A percentile compares a stretch with the other conserved stretches of the same genome.
Conservation (phyloP, 1,284 basidiomycete species). For the Melampsora americana region DNA sequence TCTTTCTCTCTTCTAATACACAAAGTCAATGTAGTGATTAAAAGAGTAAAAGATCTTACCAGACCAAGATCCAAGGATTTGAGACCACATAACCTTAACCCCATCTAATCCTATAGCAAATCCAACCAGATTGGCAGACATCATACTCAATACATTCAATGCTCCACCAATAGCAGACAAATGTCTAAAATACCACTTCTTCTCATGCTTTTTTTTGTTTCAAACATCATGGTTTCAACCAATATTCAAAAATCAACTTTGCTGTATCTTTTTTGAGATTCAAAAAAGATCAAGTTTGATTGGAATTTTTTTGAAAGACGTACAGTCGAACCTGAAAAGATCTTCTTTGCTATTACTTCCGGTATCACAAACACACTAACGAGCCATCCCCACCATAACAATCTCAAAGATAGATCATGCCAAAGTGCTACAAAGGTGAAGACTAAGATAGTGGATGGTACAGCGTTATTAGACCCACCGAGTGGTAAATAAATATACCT, state of each 20-base stretch:
- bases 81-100: slow-evolving; percentile 65
- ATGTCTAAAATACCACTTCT: slow-evolving; percentile 76
- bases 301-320: slow-evolving; percentile 48
- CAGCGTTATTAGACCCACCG: slow-evolving; percentile 67
- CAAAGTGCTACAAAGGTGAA: slow-evolving; percentile 99
- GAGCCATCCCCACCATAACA: slow-evolving; percentile 96
- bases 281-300: slow-evolving; percentile 3
- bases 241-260: neutral
- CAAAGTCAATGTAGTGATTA: slow-evolving; percentile 8
- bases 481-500: slow-evolving; percentile 94
- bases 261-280: too few relatives aligned
- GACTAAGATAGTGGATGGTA: slow-evolving; percentile 71
- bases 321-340: slow-evolving; percentile 67
- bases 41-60: slow-evolving; percentile 58
- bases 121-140: slow-evolving; percentile 87
- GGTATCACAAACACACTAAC: slow-evolving; percentile 85
- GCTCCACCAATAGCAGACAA: slow-evolving; percentile 78
- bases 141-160: slow-evolving; percentile 83
- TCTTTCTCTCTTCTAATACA: neutral
- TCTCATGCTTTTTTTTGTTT: slow-evolving; percentile 62
- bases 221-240: neutral
- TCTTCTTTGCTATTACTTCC: slow-evolving; percentile 66
- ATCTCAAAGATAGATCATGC: slow-evolving; percentile 86
- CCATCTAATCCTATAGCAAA: slow-evolving; percentile 90
- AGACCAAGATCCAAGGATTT: slow-evolving; percentile 66